Conservation (phyloP, 2,329 filamentous ascomycete genomes). For the Ilyonectria mors-panacis region DNA sequence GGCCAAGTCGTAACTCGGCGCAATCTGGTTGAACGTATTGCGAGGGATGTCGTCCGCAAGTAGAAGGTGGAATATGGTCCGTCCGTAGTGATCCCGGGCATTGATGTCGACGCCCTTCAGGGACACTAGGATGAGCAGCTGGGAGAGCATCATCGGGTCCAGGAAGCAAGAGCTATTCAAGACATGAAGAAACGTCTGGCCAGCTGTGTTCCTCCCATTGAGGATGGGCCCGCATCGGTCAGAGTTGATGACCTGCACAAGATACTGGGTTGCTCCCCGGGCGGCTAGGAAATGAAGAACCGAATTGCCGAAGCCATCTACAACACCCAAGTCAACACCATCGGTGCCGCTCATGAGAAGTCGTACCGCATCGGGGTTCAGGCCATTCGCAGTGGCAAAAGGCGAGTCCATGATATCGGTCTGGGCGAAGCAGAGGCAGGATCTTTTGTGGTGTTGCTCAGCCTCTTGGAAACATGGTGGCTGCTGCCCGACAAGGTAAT, state of each 20-base stretch:
- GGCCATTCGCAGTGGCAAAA: conserved; percentile 51
- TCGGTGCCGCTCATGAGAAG: conserved; percentile 31
- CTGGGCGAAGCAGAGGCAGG: conserved; percentile 50
- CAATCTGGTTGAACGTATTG: conserved; percentile 47
- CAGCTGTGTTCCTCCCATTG: conserved; percentile 57
- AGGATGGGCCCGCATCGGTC: conserved; percentile 41
- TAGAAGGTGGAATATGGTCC: conserved; percentile 66
- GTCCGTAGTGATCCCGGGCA: conserved; percentile 64
- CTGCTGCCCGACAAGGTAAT: conserved; percentile 33
- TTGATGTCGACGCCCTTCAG: conserved; percentile 51
- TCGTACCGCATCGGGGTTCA: conserved; percentile 35
- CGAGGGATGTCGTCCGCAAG: conserved; percentile 49
- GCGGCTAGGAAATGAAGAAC: conserved; percentile 63
- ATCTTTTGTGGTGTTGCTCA: conserved; percentile 43
- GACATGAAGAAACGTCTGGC: conserved; percentile 66
- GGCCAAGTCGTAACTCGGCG: conserved; percentile 50
- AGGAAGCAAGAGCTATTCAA: conserved; percentile 55
- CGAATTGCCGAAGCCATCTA: conserved; percentile 64
- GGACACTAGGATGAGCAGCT: conserved; percentile 45
- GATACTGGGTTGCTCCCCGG: conserved; percentile 44
- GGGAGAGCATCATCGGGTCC: conserved; percentile 44
- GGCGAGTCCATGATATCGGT: conserved; percentile 43
- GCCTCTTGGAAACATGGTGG: conserved; percentile 39
- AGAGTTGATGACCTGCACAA: conserved; percentile 48
- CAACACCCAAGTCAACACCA: conserved; percentile 28